Base-by-base conservation (phyloP, 2,329 filamentous ascomycete genomes). In the Lachnellula cervina region DNA sequence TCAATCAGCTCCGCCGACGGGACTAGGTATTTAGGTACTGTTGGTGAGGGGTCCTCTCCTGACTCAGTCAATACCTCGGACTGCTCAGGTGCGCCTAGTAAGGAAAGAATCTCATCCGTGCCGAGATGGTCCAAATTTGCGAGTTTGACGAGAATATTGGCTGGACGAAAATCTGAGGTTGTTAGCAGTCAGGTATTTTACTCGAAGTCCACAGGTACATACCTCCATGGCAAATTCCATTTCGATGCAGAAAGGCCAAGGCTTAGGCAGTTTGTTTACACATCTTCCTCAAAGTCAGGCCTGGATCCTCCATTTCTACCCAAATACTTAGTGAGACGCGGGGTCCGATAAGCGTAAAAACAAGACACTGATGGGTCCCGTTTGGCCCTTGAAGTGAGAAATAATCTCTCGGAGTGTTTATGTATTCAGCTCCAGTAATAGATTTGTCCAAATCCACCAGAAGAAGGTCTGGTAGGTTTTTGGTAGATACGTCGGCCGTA, bases 321-420 rank as follows among this genome's bases (percentile, higher is more conserved):
- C 37, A 53, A 23, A 23, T 47, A 23, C 21, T 23, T 19, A 3
- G 14, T 17, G 46, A 46, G 11, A 53, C 25, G 25, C 51, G 44
- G 5, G 54, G 49, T 4, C 54, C 54, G 7, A 43, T 17, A 14
- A 56, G 11, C 14, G 43, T 13, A 25, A 43, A 21, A 13, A 56
- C 54, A 23, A 52, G 35, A n/a, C 50, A 50, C 13, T 32, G 50
- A 50, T 57, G 55, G 3, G 35, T 49, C 9, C 46, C 55, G n/a
- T 53, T 57, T 35, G 51, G 55, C 46, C 55, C 55, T 4, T 52
- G 21, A 19, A 53, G 8, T 38, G 2, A 49, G 45, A 57, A 57
- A 50, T 57, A 40, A 11, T 55, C 53, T 5, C 9, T 3, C 8
- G 53, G 53, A 46, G 51, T 38, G 25, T 32, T 40, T 7, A 55